Evolutionary conservation across 176 grass and related monocot genomes (phyloP).

Genomic region (Eleusine indica): DNA sequence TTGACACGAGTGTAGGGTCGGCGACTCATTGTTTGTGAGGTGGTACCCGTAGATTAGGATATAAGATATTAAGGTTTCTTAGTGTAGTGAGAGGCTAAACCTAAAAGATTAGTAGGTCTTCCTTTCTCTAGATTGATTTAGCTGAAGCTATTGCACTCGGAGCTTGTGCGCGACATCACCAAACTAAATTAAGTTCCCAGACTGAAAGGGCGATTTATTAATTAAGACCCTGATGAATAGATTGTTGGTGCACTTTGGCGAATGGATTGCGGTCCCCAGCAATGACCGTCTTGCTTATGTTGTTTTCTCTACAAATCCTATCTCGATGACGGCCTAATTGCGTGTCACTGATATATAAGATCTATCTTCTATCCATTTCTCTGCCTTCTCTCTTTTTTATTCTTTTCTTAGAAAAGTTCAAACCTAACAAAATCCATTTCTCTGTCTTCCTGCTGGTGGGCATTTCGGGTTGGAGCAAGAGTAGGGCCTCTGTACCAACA

Average conservation of each 20-base stretch:
- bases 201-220: background rate
- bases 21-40: background rate
- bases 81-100: background rate
- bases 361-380: background rate
- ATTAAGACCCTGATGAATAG: background rate
- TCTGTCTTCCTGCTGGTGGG: background rate
- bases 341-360: background rate
- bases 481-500: background rate
- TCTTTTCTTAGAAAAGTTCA: background rate
- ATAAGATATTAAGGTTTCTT: background rate
- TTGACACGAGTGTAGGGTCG: conserved; percentile 7
- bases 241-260: background rate
- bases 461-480: background rate
- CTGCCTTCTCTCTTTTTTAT: background rate
- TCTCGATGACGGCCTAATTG: background rate
- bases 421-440: conserved; percentile 24
- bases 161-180: conserved; percentile 25
- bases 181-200: conserved; percentile 5
- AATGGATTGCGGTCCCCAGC: background rate
- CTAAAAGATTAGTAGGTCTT: conserved; percentile 34
- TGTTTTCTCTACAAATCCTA: background rate
- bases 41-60: background rate
- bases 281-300: background rate
- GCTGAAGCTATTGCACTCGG: background rate
- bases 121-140: background rate